Evolutionary conservation across 768 basidiomycete species (phyloP), one percentile per base, ranked within the genome.

Genomic region (Trametes villosa): DNA sequence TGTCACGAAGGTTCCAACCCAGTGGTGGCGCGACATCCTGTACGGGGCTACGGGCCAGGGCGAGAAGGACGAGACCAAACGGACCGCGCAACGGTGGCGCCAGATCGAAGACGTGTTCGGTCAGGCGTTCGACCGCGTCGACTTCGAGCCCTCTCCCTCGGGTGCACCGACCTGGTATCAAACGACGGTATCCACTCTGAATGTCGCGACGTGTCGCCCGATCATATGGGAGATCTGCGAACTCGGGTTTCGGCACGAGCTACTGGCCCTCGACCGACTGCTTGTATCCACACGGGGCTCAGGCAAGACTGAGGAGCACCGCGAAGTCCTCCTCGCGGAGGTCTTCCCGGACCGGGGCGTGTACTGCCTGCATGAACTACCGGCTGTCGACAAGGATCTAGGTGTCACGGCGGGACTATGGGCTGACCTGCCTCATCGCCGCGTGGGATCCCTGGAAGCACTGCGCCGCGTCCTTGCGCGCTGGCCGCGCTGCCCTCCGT

Each of bases 1-100:
- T 15, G 18, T 40, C 8, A 22, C 51, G 18, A 20, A 22, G n/a
- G 24, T 52, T 8, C 17, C 34, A 3, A 30, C 51, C 7, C 51
- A 52, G 22, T 52, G 51, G 51, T 52, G 51, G 51, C 34, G 51
- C 6, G 51, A 52, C 22, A 26, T 52, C 51, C 51, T 52, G 11
- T 36, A 52, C 26, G 51, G 51, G 12, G 36, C 33, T 9, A 52
- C 51, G 8, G 45, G 45, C 12, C 45, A 20, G 11, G n/a, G 18
- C 12, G 26, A 27, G 7, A 24, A 47, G 45, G 45, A 47, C 45
- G 45, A 47, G 26, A 47, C 24, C 27, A 41, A 7, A 20, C 40
- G 24, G 26, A 30, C 11, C 45, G 45, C 26, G 9, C 22, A 27
- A 27, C 45, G 45, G 15, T 11, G 18, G 45, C 45, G 45, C 11